These are phyloP conservation scores for Diddensiella transvaalensis DNA, from an alignment of 805 yeast genomes.

Conservation along the genomic window DNA sequence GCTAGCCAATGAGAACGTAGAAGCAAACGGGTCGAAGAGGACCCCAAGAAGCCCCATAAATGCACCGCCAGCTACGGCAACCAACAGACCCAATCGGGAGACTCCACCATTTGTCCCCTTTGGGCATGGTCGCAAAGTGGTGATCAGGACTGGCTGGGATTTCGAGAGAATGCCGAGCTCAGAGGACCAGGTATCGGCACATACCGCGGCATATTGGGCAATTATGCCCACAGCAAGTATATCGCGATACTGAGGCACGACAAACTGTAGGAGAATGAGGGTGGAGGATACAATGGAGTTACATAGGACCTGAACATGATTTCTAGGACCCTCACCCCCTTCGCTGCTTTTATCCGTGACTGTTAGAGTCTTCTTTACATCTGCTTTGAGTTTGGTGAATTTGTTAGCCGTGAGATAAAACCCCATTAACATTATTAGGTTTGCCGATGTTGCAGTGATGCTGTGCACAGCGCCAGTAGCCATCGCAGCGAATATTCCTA, in stretches of 20 bases:
- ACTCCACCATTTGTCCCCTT: slow-evolving; percentile 49
- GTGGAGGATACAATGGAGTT: slow-evolving; percentile 40
- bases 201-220: slow-evolving; percentile 43
- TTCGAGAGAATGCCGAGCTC: slow-evolving; percentile 44
- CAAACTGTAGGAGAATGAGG: slow-evolving; percentile 30
- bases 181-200: slow-evolving; percentile 47
- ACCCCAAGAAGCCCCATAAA: slow-evolving; percentile 34
- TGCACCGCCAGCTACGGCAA: slow-evolving; percentile 38
- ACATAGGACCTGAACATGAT: slow-evolving; percentile 41
- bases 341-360: slow-evolving; percentile 7
- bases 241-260: slow-evolving; percentile 3
- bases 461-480: slow-evolving; percentile 41
- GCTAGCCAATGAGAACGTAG: slow-evolving; percentile 15
- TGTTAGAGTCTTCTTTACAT: slow-evolving; percentile 35
- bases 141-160: slow-evolving; percentile 38
- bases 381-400: slow-evolving; percentile 40
- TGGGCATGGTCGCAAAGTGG: slow-evolving; percentile 41
- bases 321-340: slow-evolving; percentile 34
- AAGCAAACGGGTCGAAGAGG: slow-evolving; percentile 25
- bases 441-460: slow-evolving; percentile 36
- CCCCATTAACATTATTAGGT: slow-evolving; percentile 33
- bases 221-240: slow-evolving; percentile 30
- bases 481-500: slow-evolving; percentile 38
- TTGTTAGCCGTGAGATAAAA: slow-evolving; percentile 40
- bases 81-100: slow-evolving; percentile 35